Evolutionary conservation across 805 yeast species (phyloP).

Genomic region (Candida silvicultrix): DNA sequence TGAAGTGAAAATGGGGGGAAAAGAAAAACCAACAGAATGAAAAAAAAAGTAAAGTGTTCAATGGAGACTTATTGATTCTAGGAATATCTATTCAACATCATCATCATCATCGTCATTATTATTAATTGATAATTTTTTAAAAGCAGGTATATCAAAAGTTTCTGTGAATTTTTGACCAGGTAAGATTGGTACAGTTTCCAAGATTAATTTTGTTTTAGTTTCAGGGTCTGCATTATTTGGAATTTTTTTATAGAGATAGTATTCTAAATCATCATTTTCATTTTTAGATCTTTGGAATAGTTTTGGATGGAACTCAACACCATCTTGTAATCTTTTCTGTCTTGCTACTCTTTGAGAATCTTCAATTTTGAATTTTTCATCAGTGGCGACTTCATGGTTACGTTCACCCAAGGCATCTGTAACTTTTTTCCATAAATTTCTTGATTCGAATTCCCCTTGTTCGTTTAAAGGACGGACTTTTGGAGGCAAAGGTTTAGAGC

Average conservation of each 20-base stretch:
- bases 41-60: no score
- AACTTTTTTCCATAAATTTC: conserved; percentile 79
- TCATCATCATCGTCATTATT: no score
- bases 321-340: conserved; percentile 68
- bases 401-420: conserved; percentile 73
- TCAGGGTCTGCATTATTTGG: conserved; percentile 45
- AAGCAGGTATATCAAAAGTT: conserved; percentile 65
- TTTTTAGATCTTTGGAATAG: conserved; percentile 50
- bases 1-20: no score
- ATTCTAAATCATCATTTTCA: conserved; percentile 48
- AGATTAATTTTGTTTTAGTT: conserved; percentile 46
- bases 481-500: conserved; percentile 51
- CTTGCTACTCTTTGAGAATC: conserved; percentile 76
- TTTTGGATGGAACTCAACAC: conserved; percentile 75
- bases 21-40: no score
- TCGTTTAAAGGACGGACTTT: conserved; percentile 69
- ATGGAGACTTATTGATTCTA: no score
- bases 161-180: conserved; percentile 73
- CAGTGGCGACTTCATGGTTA: conserved; percentile 80
- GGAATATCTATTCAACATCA: background rate
- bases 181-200: conserved; percentile 67
- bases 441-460: conserved; percentile 77
- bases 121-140: conserved; percentile 35
- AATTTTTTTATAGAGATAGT: conserved; percentile 57
- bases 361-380: conserved; percentile 82